Evolutionary conservation across 2,329 filamentous ascomycete genomes (phyloP).

Genomic region (Fusarium austroafricanum): DNA sequence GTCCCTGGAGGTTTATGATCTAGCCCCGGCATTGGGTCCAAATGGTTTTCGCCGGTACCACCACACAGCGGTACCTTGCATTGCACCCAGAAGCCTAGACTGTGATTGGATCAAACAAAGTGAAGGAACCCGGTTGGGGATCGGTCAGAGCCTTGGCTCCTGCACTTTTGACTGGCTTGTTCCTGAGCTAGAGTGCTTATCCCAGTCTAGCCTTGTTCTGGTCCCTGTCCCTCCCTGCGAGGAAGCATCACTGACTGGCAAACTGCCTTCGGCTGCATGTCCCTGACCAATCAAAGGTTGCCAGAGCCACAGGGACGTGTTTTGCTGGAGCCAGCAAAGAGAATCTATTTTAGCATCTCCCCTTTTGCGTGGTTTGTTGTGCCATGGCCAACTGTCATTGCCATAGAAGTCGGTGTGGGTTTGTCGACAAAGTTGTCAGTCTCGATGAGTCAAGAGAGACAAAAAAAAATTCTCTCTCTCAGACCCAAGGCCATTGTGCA

Average conservation of each 20-base stretch:
- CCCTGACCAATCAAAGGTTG: slow-evolving; percentile 37
- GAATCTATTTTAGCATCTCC: slow-evolving; percentile 32
- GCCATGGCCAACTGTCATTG: slow-evolving; percentile 11
- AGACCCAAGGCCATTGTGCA: neutral
- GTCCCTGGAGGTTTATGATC: slow-evolving; percentile 30
- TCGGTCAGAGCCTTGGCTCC: slow-evolving; percentile 31
- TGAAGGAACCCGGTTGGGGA: slow-evolving; percentile 34
- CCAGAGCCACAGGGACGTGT: slow-evolving; percentile 34
- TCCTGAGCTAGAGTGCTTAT: slow-evolving; percentile 39
- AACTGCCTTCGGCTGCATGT: slow-evolving; percentile 11
- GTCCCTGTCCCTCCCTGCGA: slow-evolving; percentile 38
- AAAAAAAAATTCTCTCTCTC: slow-evolving; percentile 2
- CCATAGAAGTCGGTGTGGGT: slow-evolving; percentile 27
- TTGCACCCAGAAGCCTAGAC: slow-evolving; percentile 5
- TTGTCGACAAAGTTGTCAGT: slow-evolving; percentile 15
- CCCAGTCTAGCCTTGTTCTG: slow-evolving; percentile 31
- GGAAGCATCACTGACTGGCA: slow-evolving; percentile 31
- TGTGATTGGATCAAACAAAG: slow-evolving; percentile 39
- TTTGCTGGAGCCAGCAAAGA: slow-evolving; percentile 34
- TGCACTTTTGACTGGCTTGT: slow-evolving; percentile 45
- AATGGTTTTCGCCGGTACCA: slow-evolving; percentile 28
- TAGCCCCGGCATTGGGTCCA: slow-evolving; percentile 40
- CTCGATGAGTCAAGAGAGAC: slow-evolving; percentile 9
- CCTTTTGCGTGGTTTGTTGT: slow-evolving; percentile 43
- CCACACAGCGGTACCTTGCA: slow-evolving; percentile 43